Evolutionary conservation across 345 rosid species (phyloP).

Genomic region (Pelargonium nanum): DNA sequence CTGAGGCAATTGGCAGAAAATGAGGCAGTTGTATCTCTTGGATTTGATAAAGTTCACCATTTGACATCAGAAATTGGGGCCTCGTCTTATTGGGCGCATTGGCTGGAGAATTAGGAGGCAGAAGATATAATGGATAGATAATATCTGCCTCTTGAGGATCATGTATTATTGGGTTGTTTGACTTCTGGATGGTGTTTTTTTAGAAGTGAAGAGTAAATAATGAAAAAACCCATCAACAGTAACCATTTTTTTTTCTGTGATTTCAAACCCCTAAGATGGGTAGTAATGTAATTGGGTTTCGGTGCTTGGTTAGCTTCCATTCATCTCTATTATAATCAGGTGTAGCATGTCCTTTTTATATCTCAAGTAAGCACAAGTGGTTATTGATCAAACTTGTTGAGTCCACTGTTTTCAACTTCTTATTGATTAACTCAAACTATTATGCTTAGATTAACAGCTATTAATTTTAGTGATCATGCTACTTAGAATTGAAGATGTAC

Average conservation of each 20-base stretch:
- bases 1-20: background rate
- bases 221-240: too few relatives aligned
- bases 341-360: too few relatives aligned
- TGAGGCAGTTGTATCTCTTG: background rate
- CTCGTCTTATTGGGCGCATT: background rate
- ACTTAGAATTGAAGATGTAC: background rate
- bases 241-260: too few relatives aligned
- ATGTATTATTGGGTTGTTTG: too few relatives aligned
- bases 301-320: too few relatives aligned
- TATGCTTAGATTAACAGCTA: background rate
- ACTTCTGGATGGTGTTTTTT: too few relatives aligned
- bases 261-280: background rate
- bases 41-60: background rate
- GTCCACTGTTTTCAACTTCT: background rate
- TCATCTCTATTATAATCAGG: background rate
- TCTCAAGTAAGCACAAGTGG: background rate
- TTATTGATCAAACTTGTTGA: background rate
- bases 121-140: background rate
- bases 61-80: background rate
- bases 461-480: background rate
- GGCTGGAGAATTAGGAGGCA: background rate
- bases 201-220: too few relatives aligned
- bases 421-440: background rate
- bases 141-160: background rate
- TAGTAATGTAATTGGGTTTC: too few relatives aligned